Conservation (phyloP, 768 basidiomycete species). For the Neoboletus subvelutipes region DNA sequence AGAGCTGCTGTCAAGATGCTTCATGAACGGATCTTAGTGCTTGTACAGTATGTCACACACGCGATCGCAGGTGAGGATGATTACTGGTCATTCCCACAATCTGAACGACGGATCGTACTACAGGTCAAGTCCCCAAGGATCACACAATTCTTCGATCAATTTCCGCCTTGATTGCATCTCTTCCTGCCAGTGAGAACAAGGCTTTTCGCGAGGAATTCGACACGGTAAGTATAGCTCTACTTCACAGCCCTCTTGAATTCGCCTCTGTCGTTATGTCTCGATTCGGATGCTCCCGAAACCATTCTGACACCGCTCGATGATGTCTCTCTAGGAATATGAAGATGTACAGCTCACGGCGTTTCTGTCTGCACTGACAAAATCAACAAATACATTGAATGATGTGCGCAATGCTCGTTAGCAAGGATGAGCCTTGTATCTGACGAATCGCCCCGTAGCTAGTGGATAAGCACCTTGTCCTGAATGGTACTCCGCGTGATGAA, state of each 20-base stretch:
- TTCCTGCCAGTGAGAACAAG: constrained; percentile 83
- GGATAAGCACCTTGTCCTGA: constrained; percentile 69
- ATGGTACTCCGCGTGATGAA: constrained; percentile 56
- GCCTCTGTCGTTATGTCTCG: neutral
- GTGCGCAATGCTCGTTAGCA: constrained; percentile 45
- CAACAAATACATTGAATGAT: constrained; percentile 83
- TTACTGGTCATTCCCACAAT: neutral
- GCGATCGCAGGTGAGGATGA: constrained; percentile 63
- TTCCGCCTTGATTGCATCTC: constrained; percentile 79
- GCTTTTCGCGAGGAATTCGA: constrained; percentile 87
- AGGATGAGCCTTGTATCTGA: constrained; percentile 3
- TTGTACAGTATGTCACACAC: constrained; percentile 83
- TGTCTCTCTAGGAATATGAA: constrained; percentile 74
- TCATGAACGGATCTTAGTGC: constrained; percentile 81
- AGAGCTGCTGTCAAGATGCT: constrained; percentile 96
- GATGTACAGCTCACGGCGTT: constrained; percentile 93
- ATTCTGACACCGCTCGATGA: constrained; percentile 1
- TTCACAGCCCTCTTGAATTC: neutral
- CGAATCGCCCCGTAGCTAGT: constrained; percentile 50
- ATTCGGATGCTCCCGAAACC: neutral
- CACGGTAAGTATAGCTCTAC: constrained; percentile 51
- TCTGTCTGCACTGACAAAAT: constrained; percentile 85
- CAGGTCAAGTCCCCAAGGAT: constrained; percentile 76
- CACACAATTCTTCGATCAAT: constrained; percentile 81
- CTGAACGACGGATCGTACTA: neutral